Conservation (phyloP, 164 flowering plant genomes). For the Berberis thunbergii region DNA sequence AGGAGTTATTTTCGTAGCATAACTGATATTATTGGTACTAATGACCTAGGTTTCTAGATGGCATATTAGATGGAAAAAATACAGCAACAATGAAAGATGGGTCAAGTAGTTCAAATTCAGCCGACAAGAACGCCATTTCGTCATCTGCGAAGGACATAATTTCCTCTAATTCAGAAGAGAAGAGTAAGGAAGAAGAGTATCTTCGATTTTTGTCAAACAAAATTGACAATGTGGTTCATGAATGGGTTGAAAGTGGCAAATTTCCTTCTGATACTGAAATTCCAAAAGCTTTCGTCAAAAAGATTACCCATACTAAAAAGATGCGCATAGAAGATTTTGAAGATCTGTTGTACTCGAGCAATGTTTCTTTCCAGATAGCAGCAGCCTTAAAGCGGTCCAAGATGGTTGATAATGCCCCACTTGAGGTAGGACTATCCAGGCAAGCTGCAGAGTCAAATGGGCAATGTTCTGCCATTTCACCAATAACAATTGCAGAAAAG, state of each 20-base stretch:
- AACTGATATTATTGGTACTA: slow-evolving; percentile 4
- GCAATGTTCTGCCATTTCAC: slow-evolving; percentile 18
- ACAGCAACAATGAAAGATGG: slow-evolving; percentile 10
- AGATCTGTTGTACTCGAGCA: slow-evolving; percentile 64
- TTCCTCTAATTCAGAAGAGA: slow-evolving; percentile 19
- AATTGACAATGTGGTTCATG: slow-evolving; percentile 36
- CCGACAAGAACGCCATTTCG: not conserved
- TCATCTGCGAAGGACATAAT: slow-evolving; percentile 14
- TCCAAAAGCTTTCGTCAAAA: slow-evolving; percentile 66
- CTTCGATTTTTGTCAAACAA: slow-evolving; percentile 35
- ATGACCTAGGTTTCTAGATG: slow-evolving; percentile 25
- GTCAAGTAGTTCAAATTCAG: slow-evolving; percentile 23
- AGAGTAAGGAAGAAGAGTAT: slow-evolving; percentile 30
- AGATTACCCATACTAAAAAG: slow-evolving; percentile 50
- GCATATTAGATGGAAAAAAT: slow-evolving; percentile 18
- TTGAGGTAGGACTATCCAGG: not conserved
- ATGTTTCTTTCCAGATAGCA: slow-evolving; percentile 70
- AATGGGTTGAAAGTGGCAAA: slow-evolving; percentile 30
- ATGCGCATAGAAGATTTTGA: slow-evolving; percentile 50
- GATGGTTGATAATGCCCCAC: slow-evolving; percentile 3
- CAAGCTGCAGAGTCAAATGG: no score
- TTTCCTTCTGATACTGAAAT: slow-evolving; percentile 34
- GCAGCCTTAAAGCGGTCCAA: slow-evolving; percentile 45
- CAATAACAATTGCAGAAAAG: slow-evolving; percentile 52
- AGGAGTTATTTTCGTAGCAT: not conserved